phyloP scores from a whole-genome alignment of 1,284 basidiomycete genomes.

The Boletus sp. region DNA sequence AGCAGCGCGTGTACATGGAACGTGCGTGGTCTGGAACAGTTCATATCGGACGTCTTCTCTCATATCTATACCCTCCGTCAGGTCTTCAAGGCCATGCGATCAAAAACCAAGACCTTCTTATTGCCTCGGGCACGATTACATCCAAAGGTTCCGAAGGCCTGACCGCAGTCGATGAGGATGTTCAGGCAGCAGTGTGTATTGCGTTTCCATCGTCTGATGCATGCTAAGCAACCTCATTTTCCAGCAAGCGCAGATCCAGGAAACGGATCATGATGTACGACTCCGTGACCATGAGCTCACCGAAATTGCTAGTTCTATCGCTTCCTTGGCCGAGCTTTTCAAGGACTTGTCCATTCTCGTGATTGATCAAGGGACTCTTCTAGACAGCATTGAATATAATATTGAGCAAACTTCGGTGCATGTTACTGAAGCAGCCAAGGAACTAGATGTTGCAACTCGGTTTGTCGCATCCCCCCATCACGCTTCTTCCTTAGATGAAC shows the following conservation, averaged over 20 bases:
- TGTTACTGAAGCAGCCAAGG: slow-evolving; percentile 80
- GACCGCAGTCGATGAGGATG: slow-evolving; percentile 81
- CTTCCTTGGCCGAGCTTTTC: slow-evolving; percentile 91
- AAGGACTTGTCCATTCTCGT: slow-evolving; percentile 91
- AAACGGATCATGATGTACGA: slow-evolving; percentile 48
- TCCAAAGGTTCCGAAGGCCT: slow-evolving; percentile 76
- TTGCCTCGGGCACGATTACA: slow-evolving; percentile 82
- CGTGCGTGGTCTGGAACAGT: slow-evolving; percentile 56
- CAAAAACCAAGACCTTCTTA: slow-evolving; percentile 87
- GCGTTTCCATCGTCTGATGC: slow-evolving; percentile 7
- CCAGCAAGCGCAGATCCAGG: slow-evolving; percentile 40
- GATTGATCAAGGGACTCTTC: slow-evolving; percentile 95
- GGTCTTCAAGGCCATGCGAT: slow-evolving; percentile 92
- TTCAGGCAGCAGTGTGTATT: slow-evolving; percentile 61
- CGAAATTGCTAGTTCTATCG: slow-evolving; percentile 91
- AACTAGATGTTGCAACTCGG: slow-evolving; percentile 80
- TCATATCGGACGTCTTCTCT: slow-evolving; percentile 13
- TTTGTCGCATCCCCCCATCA: slow-evolving; percentile 36
- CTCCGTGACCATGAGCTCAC: slow-evolving; percentile 77
- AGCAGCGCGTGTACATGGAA: slow-evolving; percentile 96
- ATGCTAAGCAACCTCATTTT: slow-evolving; percentile 20
- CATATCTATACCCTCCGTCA: slow-evolving; percentile 34
- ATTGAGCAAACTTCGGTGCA: slow-evolving; percentile 87
- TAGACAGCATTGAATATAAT: slow-evolving; percentile 97
- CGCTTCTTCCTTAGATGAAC: not conserved